A percentile compares a stretch with the other conserved stretches of the same genome.
Evolutionary conservation across 1,139 yeast species (phyloP).

Genomic region (Candida sojae): DNA sequence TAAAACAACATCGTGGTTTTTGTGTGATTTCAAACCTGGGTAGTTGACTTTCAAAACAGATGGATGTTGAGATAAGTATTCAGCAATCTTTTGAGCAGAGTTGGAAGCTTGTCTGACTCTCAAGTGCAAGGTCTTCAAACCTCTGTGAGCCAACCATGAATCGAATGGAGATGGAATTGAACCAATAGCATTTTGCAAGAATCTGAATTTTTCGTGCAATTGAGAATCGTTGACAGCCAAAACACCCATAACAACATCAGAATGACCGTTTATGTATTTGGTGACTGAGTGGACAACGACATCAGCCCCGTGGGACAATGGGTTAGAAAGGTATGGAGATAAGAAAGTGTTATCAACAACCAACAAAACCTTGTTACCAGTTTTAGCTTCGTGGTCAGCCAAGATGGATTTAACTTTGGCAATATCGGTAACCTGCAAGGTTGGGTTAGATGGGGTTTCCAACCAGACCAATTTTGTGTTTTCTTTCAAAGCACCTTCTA

Average conservation of each 20-base stretch:
- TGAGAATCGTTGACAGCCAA: slow-evolving; percentile 67
- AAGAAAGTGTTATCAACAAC: slow-evolving; percentile 94
- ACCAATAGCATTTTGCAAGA: slow-evolving; percentile 87
- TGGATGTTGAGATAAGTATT: slow-evolving; percentile 53
- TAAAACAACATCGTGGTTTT: slow-evolving; percentile 61
- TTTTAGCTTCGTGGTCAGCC: slow-evolving; percentile 45
- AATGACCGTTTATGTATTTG: slow-evolving; percentile 89
- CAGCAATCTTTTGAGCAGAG: slow-evolving; percentile 73
- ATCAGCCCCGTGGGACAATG: slow-evolving; percentile 81
- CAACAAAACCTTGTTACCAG: slow-evolving; percentile 52
- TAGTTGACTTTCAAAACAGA: slow-evolving; percentile 71
- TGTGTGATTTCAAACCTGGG: slow-evolving; percentile 76
- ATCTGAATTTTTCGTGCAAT: slow-evolving; percentile 65
- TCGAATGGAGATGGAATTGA: slow-evolving; percentile 90
- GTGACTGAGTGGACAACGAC: slow-evolving; percentile 88
- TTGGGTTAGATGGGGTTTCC: slow-evolving; percentile 89
- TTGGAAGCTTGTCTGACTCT: slow-evolving; percentile 71
- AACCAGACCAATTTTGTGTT: slow-evolving; percentile 83
- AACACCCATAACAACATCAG: slow-evolving; percentile 89
- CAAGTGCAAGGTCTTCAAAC: slow-evolving; percentile 83
- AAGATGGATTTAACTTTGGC: slow-evolving; percentile 56
- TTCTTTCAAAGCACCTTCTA: slow-evolving; percentile 54
- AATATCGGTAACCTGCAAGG: slow-evolving; percentile 75
- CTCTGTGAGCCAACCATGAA: slow-evolving; percentile 92
- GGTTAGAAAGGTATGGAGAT: slow-evolving; percentile 90